phyloP scores from a whole-genome alignment of 345 rosid genomes.

The Salix caprea region DNA sequence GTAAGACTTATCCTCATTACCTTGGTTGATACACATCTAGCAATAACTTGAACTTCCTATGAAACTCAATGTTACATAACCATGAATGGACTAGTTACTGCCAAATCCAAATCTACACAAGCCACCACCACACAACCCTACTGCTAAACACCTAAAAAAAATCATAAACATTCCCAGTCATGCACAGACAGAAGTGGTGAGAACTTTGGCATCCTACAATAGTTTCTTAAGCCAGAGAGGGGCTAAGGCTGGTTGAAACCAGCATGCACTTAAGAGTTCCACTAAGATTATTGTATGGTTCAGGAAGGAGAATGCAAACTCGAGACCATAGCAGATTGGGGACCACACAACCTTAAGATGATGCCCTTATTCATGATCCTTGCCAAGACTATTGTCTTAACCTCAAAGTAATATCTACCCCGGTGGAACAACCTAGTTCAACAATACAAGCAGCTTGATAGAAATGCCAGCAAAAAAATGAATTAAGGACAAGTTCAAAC shows the following conservation, averaged over 20 bases:
- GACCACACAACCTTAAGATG: not conserved
- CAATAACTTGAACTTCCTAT: not conserved
- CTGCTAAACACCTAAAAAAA: not conserved
- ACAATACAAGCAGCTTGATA: not conserved
- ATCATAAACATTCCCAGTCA: not conserved
- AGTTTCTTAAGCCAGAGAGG: not conserved
- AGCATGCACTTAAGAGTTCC: not conserved
- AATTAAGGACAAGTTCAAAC: slow-evolving; percentile 12
- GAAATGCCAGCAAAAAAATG: not conserved
- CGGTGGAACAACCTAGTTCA: not conserved
- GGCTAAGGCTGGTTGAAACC: not conserved
- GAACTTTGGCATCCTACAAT: not conserved
- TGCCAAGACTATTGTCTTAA: not conserved
- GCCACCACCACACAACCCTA: not conserved
- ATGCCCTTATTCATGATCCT: not conserved
- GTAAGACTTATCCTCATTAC: not conserved
- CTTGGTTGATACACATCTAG: not conserved
- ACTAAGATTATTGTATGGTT: not conserved
- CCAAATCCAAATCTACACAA: not conserved
- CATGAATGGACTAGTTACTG: not conserved
- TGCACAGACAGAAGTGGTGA: not conserved
- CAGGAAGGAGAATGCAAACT: not conserved
- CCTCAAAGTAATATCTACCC: not conserved
- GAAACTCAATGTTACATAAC: not conserved
- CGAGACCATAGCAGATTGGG: not conserved